Conservation (phyloP, 768 basidiomycete species). For the Cyclocybe cylindracea region DNA sequence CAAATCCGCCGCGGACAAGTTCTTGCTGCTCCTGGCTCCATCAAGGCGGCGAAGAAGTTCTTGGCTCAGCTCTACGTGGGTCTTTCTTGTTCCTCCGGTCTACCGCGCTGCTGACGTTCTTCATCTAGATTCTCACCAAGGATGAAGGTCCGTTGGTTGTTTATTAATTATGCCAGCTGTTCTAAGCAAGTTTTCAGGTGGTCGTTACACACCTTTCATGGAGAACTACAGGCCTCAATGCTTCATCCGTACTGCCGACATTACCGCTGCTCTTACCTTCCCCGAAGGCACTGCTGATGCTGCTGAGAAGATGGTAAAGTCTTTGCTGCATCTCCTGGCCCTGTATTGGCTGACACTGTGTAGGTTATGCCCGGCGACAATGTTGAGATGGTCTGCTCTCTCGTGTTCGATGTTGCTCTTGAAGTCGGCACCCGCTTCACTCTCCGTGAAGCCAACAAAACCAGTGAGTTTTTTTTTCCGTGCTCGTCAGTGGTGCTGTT, state of each 20-base stretch:
- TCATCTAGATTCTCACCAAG: slow-evolving; percentile 72
- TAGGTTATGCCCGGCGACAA: slow-evolving; percentile 98
- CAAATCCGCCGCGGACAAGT: slow-evolving; percentile 94
- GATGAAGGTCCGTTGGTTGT: slow-evolving; percentile 58
- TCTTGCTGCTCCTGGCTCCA: slow-evolving; percentile 82
- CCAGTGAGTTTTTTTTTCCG: slow-evolving; percentile 54
- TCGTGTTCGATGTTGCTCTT: slow-evolving; percentile 84
- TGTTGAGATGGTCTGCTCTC: slow-evolving; percentile 85
- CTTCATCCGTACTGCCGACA: slow-evolving; percentile 94
- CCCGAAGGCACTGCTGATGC: slow-evolving; percentile 81
- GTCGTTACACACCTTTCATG: slow-evolving; percentile 91
- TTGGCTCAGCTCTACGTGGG: slow-evolving; percentile 87
- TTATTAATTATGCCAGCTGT: neutral
- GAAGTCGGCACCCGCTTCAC: slow-evolving; percentile 93
- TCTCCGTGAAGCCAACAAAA: slow-evolving; percentile 92
- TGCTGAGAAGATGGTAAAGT: slow-evolving; percentile 79
- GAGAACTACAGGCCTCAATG: slow-evolving; percentile 93
- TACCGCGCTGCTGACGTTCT: neutral
- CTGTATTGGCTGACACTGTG: neutral
- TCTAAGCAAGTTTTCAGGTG: slow-evolving; percentile 38
- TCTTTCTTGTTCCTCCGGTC: slow-evolving; percentile 7
- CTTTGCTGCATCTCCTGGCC: neutral
- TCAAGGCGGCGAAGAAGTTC: slow-evolving; percentile 95
- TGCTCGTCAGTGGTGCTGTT: neutral
- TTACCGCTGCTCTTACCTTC: slow-evolving; percentile 84